Conservation (phyloP, 192 early-diverging fungal species). For the Phlyctochytrium bullatum region DNA sequence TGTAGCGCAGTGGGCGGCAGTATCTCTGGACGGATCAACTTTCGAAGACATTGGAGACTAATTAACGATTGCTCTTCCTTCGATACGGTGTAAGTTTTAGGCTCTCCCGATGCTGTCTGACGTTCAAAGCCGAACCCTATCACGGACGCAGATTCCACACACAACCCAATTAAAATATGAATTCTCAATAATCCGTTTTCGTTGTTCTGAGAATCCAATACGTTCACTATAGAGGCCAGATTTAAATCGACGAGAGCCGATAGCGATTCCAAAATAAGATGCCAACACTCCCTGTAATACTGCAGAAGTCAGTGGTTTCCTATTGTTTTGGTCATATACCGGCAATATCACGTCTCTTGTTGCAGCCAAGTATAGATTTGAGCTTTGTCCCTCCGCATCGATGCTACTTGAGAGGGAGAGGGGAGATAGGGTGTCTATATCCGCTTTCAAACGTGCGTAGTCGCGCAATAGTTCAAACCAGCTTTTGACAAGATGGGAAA, state of each 20-base stretch:
- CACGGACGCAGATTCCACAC: constrained; percentile 49
- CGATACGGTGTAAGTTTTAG: not conserved
- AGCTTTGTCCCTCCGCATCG: constrained; percentile 1
- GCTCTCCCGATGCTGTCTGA: too few relatives aligned
- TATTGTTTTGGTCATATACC: constrained; percentile 33
- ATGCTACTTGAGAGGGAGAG: constrained; percentile 1
- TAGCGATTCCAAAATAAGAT: constrained; percentile 36
- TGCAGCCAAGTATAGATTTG: constrained; percentile 50
- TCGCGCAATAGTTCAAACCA: constrained; percentile 63
- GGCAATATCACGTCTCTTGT: constrained; percentile 66
- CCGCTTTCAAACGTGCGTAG: constrained; percentile 64
- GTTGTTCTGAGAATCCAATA: constrained; percentile 10
- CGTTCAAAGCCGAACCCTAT: constrained; percentile 1
- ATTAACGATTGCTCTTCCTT: constrained; percentile 36
- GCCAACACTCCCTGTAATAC: constrained; percentile 39
- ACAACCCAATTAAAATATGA: constrained; percentile 70
- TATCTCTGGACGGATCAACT: not conserved
- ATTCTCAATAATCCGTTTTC: constrained; percentile 18
- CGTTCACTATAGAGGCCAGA: constrained; percentile 13
- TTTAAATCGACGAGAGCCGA: constrained; percentile 25
- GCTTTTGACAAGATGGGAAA: constrained; percentile 49
- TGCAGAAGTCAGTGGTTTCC: not conserved
- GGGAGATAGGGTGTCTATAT: constrained; percentile 51
- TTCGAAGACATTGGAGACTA: constrained; percentile 12
- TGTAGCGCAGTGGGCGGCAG: not conserved